phyloP scores from a whole-genome alignment of 2,329 filamentous ascomycete species.

The Sordariomycetes sp. region DNA sequence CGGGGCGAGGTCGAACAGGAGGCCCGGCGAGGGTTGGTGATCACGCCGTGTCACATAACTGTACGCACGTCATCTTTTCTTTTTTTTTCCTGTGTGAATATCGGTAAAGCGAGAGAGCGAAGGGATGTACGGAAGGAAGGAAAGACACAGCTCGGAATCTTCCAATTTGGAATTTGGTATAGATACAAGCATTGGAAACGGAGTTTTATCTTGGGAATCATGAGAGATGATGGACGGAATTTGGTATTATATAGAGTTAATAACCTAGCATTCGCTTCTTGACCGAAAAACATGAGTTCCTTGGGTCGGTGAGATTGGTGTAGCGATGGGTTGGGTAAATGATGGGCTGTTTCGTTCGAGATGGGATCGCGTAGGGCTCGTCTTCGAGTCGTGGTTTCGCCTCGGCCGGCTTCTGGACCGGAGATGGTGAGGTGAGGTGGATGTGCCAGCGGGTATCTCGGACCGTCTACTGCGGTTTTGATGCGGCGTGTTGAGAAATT shows the following conservation, averaged over 20 bases:
- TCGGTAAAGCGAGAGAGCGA: too few relatives aligned
- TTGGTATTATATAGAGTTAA: constrained; percentile 11
- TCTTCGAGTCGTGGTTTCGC: too few relatives aligned
- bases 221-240: background rate
- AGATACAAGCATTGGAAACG: background rate
- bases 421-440: too few relatives aligned
- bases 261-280: background rate
- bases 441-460: too few relatives aligned
- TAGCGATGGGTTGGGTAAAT: too few relatives aligned
- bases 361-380: too few relatives aligned
- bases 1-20: constrained; percentile 16
- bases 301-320: background rate
- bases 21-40: constrained; percentile 30
- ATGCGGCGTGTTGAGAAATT: too few relatives aligned
- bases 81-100: background rate
- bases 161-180: background rate
- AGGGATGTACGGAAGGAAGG: too few relatives aligned
- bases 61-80: background rate
- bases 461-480: too few relatives aligned
- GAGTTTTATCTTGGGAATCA: background rate
- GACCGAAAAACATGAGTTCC: background rate
- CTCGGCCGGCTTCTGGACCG: too few relatives aligned
- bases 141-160: too few relatives aligned
- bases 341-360: too few relatives aligned
- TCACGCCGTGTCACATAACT: background rate